Conservation (phyloP, 768 basidiomycete species). For the Tubosaeta brunneosetosa region DNA sequence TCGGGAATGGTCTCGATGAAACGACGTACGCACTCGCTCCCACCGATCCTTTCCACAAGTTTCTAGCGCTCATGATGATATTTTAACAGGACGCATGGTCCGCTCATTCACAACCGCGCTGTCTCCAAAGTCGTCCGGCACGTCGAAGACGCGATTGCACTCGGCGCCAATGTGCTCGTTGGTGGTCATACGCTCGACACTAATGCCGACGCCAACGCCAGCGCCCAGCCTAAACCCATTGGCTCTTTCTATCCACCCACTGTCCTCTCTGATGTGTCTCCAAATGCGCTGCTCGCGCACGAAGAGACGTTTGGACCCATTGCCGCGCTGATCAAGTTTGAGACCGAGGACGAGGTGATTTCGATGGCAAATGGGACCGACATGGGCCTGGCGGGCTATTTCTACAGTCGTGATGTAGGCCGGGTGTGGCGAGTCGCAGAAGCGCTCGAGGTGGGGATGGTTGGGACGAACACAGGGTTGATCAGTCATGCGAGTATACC, state of each 20-base stretch:
- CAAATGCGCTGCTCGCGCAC: conserved; percentile 53
- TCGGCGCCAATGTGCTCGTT: conserved; percentile 83
- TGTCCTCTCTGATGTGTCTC: conserved; percentile 79
- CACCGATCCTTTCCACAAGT: too few relatives aligned
- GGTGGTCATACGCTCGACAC: conserved; percentile 75
- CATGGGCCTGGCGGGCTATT: conserved; percentile 90
- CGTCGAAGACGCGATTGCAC: conserved; percentile 79
- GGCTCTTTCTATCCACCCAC: conserved; percentile 83
- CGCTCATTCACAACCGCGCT: conserved; percentile 84
- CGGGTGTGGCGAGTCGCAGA: conserved; percentile 94
- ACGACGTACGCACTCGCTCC: conserved; percentile 50
- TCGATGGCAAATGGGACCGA: conserved; percentile 77
- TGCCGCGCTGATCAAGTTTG: conserved; percentile 82
- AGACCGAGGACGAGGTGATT: conserved; percentile 92
- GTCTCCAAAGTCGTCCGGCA: conserved; percentile 82
- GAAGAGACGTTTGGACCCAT: conserved; percentile 98
- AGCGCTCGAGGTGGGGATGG: conserved; percentile 90
- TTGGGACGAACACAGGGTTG: conserved; percentile 76
- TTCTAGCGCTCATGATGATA: background rate
- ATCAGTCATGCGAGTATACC: conserved; percentile 79
- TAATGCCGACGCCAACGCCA: conserved; percentile 38
- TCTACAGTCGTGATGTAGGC: conserved; percentile 83
- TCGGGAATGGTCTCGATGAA: conserved; percentile 82
- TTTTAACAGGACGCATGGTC: conserved; percentile 77
- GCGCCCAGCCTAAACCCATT: conserved; percentile 30